Evolutionary conservation across 2,329 filamentous ascomycete species (phyloP).

Genomic region (Cladosporium cucumerinum): DNA sequence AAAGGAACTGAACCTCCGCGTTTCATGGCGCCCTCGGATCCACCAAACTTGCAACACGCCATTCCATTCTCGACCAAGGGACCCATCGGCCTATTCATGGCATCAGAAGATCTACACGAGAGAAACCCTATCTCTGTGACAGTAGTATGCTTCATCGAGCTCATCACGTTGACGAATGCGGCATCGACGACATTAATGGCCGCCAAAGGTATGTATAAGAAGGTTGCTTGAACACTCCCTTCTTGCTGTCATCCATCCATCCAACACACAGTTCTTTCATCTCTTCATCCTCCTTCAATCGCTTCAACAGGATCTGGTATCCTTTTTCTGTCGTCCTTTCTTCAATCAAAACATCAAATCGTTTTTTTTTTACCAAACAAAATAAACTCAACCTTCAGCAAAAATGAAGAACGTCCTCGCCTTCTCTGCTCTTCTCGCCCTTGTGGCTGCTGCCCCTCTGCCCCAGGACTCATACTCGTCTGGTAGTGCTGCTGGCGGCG

Average conservation of each 20-base stretch:
- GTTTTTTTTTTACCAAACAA: background rate
- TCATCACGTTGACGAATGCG: background rate
- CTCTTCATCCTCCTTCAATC: constrained; percentile 7
- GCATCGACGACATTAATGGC: background rate
- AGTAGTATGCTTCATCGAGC: background rate
- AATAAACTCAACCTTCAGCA: background rate
- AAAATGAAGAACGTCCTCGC: constrained; percentile 16
- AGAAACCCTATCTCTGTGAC: constrained; percentile 1
- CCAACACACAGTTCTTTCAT: constrained; percentile 10
- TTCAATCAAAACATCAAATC: background rate
- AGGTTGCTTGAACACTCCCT: background rate
- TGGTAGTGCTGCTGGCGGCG: background rate
- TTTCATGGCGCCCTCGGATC: constrained; percentile 3
- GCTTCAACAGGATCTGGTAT: constrained; percentile 16
- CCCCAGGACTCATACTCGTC: constrained; percentile 11
- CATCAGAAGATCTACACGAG: background rate
- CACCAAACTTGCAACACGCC: constrained; percentile 7
- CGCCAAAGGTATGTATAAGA: constrained; percentile 13
- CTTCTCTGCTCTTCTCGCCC: constrained; percentile 15
- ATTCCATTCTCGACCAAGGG: background rate
- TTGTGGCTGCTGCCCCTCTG: constrained; percentile 12
- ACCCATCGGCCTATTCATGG: background rate
- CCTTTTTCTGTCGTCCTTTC: constrained; percentile 3
- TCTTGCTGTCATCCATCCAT: background rate
- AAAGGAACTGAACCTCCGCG: constrained; percentile 10